phyloP scores from a whole-genome alignment of 305 asterid genomes.

The Solanum hybrid region DNA sequence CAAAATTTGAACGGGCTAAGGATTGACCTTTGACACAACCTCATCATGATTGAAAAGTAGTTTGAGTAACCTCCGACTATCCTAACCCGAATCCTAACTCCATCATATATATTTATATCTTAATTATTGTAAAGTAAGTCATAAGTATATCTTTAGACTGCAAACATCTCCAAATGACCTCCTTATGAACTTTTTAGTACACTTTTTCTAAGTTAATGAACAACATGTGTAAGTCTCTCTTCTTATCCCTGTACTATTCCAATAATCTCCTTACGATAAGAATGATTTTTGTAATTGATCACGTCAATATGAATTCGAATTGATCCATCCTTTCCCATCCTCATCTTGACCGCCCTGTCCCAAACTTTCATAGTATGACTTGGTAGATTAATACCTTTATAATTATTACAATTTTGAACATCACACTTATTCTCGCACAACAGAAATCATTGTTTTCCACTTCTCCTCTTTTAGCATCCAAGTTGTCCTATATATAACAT shows the following conservation, averaged over 20 bases:
- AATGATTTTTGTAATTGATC: not conserved
- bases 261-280: not conserved
- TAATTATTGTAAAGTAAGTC: not conserved
- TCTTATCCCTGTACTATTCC: not conserved
- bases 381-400: not conserved
- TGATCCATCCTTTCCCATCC: not conserved
- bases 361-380: not conserved
- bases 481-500: not conserved
- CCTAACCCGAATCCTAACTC: not conserved
- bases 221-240: not conserved
- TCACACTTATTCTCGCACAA: not conserved
- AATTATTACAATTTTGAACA: not conserved
- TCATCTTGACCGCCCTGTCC: not conserved
- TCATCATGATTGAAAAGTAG: not conserved
- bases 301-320: not conserved
- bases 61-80: not conserved
- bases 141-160: not conserved
- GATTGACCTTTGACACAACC: not conserved
- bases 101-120: too few species aligned
- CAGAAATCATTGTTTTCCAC: not conserved
- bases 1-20: not conserved
- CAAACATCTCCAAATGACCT: not conserved
- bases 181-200: too few species aligned
- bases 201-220: too few species aligned
- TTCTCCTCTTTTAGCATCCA: not conserved